Percentiles rank a stretch among this genome's conserved stretches.
Evolutionary conservation across 371 early-diverging fungal genomes (phyloP).

Genomic region (Mortierella sp.): DNA sequence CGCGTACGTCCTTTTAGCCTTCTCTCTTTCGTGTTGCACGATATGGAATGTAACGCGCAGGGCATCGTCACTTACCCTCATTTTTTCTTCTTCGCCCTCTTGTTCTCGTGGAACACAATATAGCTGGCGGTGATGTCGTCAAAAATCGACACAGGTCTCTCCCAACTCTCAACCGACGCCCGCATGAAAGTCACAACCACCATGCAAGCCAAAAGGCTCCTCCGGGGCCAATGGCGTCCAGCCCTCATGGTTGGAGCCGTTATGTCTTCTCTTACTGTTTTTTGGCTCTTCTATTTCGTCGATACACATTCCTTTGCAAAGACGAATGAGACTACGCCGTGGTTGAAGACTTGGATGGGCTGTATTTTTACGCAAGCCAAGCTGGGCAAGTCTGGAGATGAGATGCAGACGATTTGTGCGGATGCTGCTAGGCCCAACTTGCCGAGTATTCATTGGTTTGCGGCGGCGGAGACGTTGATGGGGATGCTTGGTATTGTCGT

Average conservation of each 20-base stretch:
- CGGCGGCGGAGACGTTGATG: conserved; percentile 45
- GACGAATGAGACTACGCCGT: background rate
- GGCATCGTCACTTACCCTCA: background rate
- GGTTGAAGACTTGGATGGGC: conserved; percentile 20
- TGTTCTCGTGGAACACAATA: background rate
- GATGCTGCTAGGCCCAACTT: background rate
- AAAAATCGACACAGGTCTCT: conserved; percentile 44
- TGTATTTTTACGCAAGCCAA: conserved; percentile 16
- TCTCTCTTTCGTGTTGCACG: background rate
- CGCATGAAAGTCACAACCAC: conserved; percentile 40
- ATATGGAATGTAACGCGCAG: background rate
- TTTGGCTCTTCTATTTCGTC: conserved; percentile 53
- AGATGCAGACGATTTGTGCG: conserved; percentile 40
- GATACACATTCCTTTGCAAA: conserved; percentile 39
- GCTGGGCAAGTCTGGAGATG: conserved; percentile 23
- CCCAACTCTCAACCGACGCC: conserved; percentile 51
- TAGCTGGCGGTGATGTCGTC: conserved; percentile 51
- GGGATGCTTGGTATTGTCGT: conserved; percentile 41
- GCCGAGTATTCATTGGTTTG: conserved; percentile 47
- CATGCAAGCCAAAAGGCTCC: conserved; percentile 57
- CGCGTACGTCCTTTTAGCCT: conserved; percentile 24
- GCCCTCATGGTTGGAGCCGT: conserved; percentile 46
- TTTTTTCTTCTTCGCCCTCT: background rate
- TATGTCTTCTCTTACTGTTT: conserved; percentile 47
- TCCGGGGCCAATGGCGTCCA: conserved; percentile 57